Base-by-base conservation (phyloP, 352 stramenopile genomes). In the Phytopythium helicoides region DNA sequence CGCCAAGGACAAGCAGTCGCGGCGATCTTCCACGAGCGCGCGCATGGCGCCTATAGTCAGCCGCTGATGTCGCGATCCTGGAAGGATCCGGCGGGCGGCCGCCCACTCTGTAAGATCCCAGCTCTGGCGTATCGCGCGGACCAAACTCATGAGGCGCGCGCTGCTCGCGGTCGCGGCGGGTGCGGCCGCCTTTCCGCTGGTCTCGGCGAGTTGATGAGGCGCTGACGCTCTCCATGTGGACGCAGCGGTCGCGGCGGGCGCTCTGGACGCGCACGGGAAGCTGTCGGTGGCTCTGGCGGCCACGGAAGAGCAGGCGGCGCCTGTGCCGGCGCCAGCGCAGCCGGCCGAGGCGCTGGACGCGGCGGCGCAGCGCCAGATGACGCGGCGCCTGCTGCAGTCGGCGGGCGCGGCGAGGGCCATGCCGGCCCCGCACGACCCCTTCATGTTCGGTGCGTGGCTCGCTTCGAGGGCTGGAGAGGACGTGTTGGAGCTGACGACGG, bases 371-470 rank as follows among this genome's bases (percentile, higher is more conserved):
- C 46, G 46, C 9, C 46, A 40, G 46, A 28, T 41, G 6, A 33
- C 33, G 46, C 46, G 46, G 10, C 46, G 46, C 6, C 46, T 52
- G 46, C 46, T 52, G 6, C 14, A 52, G 46, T 5, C 28, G 28
- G 28, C 28, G 28, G 33, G 4, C 6, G 28, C 46, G 16, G 31
- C 52, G 6, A 55, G 39, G 22, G 33, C 51, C n/a, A 72, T 72
- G 62, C 62, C 62, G 33, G 64, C 62, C 18, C 66, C 66, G 3
- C 58, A 60, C 26, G 62, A 76, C 48, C 66, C 66, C 5, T 72
- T 76, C 54, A 76, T 76, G 62, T 76, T 76, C 52, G 66, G 66
- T 76, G 18, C 19, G 37, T 36, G 26, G 6, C 35, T 52, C n/a
- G 28, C 28, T 33, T 9, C 25, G 47, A 44, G 19, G 21, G n/a